phyloP scores from a whole-genome alignment of 2,329 filamentous ascomycete genomes.

The Onygenales sp. region DNA sequence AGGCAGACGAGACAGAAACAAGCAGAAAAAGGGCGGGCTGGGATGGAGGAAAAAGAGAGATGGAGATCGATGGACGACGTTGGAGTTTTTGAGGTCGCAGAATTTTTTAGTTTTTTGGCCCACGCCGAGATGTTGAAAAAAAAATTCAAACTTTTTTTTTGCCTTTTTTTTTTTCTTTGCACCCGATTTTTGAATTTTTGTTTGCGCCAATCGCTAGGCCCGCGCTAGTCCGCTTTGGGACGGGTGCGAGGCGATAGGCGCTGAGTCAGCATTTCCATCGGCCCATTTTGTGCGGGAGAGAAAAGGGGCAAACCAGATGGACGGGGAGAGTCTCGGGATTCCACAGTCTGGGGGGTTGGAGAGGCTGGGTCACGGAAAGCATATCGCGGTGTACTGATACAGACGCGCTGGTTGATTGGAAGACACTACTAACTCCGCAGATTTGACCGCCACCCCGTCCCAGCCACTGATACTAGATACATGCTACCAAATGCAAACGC shows the following conservation, averaged over 20 bases:
- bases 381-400: too few species aligned
- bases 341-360: too few species aligned
- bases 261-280: background rate
- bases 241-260: background rate
- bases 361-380: too few species aligned
- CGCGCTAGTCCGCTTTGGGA: conserved; percentile 1
- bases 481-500: background rate
- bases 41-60: conserved; percentile 4
- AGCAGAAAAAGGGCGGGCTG: conserved; percentile 1
- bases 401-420: too few species aligned
- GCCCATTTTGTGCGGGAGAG: background rate
- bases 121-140: background rate
- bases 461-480: background rate
- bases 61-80: background rate
- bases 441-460: background rate
- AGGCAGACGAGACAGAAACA: background rate
- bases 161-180: background rate
- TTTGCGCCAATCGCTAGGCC: conserved; percentile 1
- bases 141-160: background rate
- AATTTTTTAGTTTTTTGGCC: background rate
- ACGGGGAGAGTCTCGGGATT: too few species aligned
- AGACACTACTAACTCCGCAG: background rate
- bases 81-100: background rate
- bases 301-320: too few species aligned
- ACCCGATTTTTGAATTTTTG: conserved; percentile 4